phyloP scores from a whole-genome alignment of 768 basidiomycete species.

The Tricholoma sp. region DNA sequence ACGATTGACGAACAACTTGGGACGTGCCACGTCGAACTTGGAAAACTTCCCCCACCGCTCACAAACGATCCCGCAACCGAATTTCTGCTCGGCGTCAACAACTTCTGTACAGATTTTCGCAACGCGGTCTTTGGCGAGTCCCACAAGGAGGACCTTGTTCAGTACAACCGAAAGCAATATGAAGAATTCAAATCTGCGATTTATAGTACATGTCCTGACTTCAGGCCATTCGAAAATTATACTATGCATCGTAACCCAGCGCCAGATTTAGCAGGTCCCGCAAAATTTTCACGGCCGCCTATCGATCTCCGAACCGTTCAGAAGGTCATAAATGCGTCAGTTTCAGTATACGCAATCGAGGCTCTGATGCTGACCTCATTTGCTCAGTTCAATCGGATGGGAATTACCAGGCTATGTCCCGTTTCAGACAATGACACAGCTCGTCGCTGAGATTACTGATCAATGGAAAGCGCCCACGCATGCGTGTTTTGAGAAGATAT shows the following conservation, averaged over 20 bases:
- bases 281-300: neutral
- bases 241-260: constrained; percentile 25
- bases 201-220: constrained; percentile 29
- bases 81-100: neutral
- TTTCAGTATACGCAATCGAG: neutral
- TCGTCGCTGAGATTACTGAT: constrained; percentile 21
- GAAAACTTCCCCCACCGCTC: constrained; percentile 23
- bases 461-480: constrained; percentile 24
- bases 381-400: constrained; percentile 29
- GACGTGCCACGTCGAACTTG: constrained; percentile 19
- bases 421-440: constrained; percentile 25
- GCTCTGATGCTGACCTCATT: neutral
- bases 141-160: constrained; percentile 20
- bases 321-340: constrained; percentile 23
- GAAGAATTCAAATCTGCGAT: constrained; percentile 24
- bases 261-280: constrained; percentile 12
- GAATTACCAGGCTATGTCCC: constrained; percentile 32
- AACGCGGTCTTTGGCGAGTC: constrained; percentile 21
- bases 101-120: constrained; percentile 25
- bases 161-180: constrained; percentile 24
- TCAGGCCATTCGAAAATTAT: constrained; percentile 18
- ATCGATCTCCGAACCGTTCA: constrained; percentile 20
- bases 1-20: constrained; percentile 21
- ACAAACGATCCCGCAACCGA: constrained; percentile 22
- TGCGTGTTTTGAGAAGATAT: constrained; percentile 26